Evolutionary conservation across 768 basidiomycete species (phyloP), one percentile per base, ranked within the genome.

Genomic region (Phaeotremella fagi): DNA sequence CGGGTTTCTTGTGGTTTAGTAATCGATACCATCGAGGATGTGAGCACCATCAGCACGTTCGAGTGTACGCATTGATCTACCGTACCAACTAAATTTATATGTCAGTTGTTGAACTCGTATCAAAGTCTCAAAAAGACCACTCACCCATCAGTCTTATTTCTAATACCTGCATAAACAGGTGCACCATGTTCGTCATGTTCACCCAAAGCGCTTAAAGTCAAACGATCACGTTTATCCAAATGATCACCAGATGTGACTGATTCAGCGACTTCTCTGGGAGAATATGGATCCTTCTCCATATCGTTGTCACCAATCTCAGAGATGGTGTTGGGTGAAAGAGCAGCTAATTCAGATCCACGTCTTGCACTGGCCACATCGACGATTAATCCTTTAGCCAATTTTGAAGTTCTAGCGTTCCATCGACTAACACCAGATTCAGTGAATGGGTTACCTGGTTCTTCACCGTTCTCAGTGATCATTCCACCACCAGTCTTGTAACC

Each of bases 71-170:
- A 64, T 60, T 3, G 54, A 42, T 26, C 60, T 51, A 9, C 35
- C 31, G 24, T 46, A 35, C 59, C 59, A 61, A 14, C 54, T 60
- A 44, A 33, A 33, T 33, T 33, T 33, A 7, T 33, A 33, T 33
- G 16, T 33, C 31, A 33, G 31, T 16, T n/a, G n/a, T n/a, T n/a
- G n/a, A 33, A 33, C 7, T 16, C 31, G 16, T 33, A 7, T 16
- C 11, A 0, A 43, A 15, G 18, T 24, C 43, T 25, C 48, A 24
- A 14, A 31, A 16, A 16, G 9, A 16, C 46, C 16, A 62, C 66
- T 55, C 52, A 70, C 63, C 63, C 54, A 27, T 70, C 68, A 12
- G 59, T 60, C 29, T 57, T 62, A 23, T 47, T 47, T 1, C 66
- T 47, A 3, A 65, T 59, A 25, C 48, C 42, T 14, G 51, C 37